phyloP scores from a whole-genome alignment of 495 filamentous ascomycete species.

The Penicillium ochrochloron region DNA sequence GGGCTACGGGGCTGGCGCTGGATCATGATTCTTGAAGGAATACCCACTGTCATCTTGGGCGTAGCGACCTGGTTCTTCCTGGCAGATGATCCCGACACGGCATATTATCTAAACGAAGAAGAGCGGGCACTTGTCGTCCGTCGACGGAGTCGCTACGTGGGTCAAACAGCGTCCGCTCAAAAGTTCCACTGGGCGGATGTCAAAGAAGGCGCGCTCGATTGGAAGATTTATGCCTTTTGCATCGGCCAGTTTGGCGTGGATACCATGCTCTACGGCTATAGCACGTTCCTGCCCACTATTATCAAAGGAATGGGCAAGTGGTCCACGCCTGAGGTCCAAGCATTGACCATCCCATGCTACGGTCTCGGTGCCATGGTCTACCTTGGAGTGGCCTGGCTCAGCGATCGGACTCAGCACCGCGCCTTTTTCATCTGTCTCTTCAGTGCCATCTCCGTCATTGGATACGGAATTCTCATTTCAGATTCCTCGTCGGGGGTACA shows the following conservation, averaged over 20 bases:
- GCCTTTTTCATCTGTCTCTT: slow-evolving; percentile 64
- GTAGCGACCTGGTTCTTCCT: slow-evolving; percentile 64
- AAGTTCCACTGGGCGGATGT: slow-evolving; percentile 63
- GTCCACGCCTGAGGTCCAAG: slow-evolving; percentile 65
- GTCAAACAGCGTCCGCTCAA: slow-evolving; percentile 62
- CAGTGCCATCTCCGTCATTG: slow-evolving; percentile 62
- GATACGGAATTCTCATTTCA: slow-evolving; percentile 69
- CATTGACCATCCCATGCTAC: slow-evolving; percentile 81
- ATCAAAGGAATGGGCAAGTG: slow-evolving; percentile 69
- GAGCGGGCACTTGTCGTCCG: slow-evolving; percentile 58
- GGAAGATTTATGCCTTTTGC: slow-evolving; percentile 71
- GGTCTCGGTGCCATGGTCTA: slow-evolving; percentile 69
- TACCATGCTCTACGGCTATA: slow-evolving; percentile 78
- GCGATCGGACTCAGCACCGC: slow-evolving; percentile 64
- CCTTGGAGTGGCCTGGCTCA: slow-evolving; percentile 62
- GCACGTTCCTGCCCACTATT: slow-evolving; percentile 79
- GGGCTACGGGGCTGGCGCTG: slow-evolving; percentile 62
- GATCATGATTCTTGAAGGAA: slow-evolving; percentile 71
- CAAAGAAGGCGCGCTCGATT: slow-evolving; percentile 57
- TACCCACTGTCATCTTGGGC: slow-evolving; percentile 69
- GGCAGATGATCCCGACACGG: slow-evolving; percentile 66
- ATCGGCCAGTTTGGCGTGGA: slow-evolving; percentile 68
- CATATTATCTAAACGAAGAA: slow-evolving; percentile 62
- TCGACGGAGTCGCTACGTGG: slow-evolving; percentile 55
- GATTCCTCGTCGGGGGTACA: slow-evolving; percentile 62